phyloP scores from a whole-genome alignment of 225 moss, liverwort and hornwort genomes.

The Marchantia polymorpha region DNA sequence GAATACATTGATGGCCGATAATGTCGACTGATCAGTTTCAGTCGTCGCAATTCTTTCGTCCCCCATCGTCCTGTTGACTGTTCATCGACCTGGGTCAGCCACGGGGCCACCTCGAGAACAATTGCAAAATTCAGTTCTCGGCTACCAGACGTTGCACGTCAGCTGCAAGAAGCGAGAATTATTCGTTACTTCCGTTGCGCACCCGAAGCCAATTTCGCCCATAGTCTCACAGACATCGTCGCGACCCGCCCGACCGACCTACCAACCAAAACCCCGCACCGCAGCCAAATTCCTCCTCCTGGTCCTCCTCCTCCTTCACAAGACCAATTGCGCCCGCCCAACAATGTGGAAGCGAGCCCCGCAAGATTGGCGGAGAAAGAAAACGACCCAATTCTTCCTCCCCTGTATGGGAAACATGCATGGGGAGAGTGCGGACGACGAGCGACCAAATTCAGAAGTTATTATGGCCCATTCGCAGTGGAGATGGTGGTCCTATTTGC shows the following conservation, averaged over 20 bases:
- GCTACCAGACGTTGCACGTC: neutral
- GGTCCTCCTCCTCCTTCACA: neutral
- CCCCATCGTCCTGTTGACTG: constrained; percentile 27
- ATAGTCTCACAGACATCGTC: neutral
- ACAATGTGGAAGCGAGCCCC: neutral
- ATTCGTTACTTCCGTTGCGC: constrained; percentile 1
- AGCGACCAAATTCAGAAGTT: neutral
- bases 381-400: neutral
- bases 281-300: constrained; percentile 5
- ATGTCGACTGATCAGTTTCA: constrained; percentile 39
- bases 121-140: neutral
- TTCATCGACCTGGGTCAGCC: constrained; percentile 26
- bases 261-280: neutral
- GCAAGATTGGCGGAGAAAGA: neutral
- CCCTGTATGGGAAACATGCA: neutral
- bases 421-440: neutral
- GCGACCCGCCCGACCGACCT: neutral
- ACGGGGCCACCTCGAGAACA: neutral
- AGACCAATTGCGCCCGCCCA: constrained; percentile 3
- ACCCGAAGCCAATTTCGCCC: constrained; percentile 1
- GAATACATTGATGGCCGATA: constrained; percentile 81
- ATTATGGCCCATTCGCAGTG: neutral
- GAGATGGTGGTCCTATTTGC: neutral
- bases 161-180: neutral
- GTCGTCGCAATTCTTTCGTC: neutral